phyloP scores from a whole-genome alignment of 1,139 yeast species.

The Nakaseomyces nivariensis region DNA sequence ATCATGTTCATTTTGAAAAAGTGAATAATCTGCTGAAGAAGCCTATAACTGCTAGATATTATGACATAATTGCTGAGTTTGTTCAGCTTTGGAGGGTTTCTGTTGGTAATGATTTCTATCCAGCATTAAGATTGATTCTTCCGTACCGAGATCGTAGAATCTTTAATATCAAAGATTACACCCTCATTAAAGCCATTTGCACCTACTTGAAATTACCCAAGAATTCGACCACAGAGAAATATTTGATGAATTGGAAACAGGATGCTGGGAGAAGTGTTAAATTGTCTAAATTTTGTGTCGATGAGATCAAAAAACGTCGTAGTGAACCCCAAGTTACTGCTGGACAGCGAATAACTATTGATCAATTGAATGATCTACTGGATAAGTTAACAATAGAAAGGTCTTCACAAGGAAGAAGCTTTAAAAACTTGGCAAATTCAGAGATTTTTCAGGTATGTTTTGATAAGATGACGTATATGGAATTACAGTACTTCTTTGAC shows the following conservation, averaged over 20 bases:
- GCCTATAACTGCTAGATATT: conserved; percentile 14
- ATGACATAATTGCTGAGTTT: conserved; percentile 32
- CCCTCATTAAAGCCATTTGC: conserved; percentile 38
- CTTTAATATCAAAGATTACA: conserved; percentile 45
- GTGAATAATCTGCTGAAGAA: conserved; percentile 11
- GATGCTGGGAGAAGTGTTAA: conserved; percentile 29
- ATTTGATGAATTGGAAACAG: conserved; percentile 39
- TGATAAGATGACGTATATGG: conserved; percentile 49
- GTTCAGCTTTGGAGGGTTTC: conserved; percentile 50
- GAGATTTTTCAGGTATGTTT: conserved; percentile 41
- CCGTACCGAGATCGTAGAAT: conserved; percentile 52
- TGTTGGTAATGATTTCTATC: conserved; percentile 63
- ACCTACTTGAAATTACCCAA: conserved; percentile 40
- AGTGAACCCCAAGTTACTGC: conserved; percentile 29
- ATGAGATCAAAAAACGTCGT: conserved; percentile 33
- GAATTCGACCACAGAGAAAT: conserved; percentile 40
- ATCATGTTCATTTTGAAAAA: conserved; percentile 10
- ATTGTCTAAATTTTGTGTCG: conserved; percentile 34
- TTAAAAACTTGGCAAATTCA: conserved; percentile 21
- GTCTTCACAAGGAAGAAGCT: conserved; percentile 25
- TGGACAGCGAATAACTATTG: conserved; percentile 36
- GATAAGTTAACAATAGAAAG: conserved; percentile 39
- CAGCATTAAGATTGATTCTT: conserved; percentile 51
- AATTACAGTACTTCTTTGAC: conserved; percentile 60
- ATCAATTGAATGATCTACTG: conserved; percentile 47